phyloP scores from a whole-genome alignment of 805 yeast genomes.

The Dipodascus albidus region DNA sequence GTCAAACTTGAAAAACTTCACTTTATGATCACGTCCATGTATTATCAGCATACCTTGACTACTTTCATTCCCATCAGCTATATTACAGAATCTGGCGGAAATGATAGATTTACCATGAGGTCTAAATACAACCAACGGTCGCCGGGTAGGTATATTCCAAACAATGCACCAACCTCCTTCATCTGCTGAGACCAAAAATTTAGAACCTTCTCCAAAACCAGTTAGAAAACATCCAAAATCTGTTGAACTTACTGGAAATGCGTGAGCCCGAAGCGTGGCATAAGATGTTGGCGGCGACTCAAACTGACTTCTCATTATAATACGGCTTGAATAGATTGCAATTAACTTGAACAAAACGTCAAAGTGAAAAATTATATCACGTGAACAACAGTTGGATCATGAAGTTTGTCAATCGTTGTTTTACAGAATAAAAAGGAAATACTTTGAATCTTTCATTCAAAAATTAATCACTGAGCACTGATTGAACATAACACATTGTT shows the following conservation, averaged over 20 bases:
- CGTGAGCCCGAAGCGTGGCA: constrained; percentile 29
- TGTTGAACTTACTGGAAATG: constrained; percentile 21
- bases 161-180: constrained; percentile 48
- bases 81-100: constrained; percentile 37
- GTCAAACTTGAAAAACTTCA: constrained; percentile 23
- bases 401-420: too few relatives aligned
- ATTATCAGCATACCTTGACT: constrained; percentile 34
- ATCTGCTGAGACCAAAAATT: constrained; percentile 43
- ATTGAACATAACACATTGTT: too few relatives aligned
- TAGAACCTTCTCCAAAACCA: constrained; percentile 19
- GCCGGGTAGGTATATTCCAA: constrained; percentile 50
- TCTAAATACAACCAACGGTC: constrained; percentile 48
- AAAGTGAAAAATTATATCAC: too few relatives aligned
- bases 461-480: too few relatives aligned
- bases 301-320: too few relatives aligned
- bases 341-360: too few relatives aligned
- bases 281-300: constrained; percentile 2
- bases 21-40: constrained; percentile 56
- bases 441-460: too few relatives aligned
- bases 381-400: too few relatives aligned
- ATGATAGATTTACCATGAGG: constrained; percentile 46
- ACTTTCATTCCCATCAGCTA: too few relatives aligned
- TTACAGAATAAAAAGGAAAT: too few relatives aligned
- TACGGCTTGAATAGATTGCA: too few relatives aligned
- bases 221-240: too few relatives aligned